Evolutionary conservation across 306 rosid species (phyloP).

Genomic region (Quercus mongolica): DNA sequence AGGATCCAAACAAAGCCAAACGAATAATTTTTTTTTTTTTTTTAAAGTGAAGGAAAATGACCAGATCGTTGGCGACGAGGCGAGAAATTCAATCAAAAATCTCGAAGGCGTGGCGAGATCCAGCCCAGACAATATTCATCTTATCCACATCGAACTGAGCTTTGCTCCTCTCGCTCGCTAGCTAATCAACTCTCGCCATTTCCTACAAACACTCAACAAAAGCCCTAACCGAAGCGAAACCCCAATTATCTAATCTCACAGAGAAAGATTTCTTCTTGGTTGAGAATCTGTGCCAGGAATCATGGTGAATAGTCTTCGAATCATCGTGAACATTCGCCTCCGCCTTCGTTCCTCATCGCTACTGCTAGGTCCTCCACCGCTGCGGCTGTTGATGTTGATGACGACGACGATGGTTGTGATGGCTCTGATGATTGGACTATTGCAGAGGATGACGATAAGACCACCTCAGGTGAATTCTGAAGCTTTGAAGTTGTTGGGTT

Average conservation of each 20-base stretch:
- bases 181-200: constrained; percentile 68
- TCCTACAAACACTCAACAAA: not conserved
- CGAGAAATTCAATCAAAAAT: constrained; percentile 78
- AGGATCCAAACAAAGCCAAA: constrained; percentile 3
- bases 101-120: constrained; percentile 59
- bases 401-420: constrained; percentile 41
- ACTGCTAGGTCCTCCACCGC: constrained; percentile 69
- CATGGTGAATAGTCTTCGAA: constrained; percentile 86
- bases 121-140: constrained; percentile 89
- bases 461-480: constrained; percentile 72
- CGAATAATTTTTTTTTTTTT: no score
- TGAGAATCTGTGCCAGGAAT: constrained; percentile 97
- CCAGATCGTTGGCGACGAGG: constrained; percentile 86
- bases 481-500: no score
- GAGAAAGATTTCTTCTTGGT: constrained; percentile 80
- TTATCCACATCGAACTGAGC: constrained; percentile 72
- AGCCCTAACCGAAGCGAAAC: constrained; percentile 24
- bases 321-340: constrained; percentile 65
- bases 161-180: constrained; percentile 63
- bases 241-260: constrained; percentile 50
- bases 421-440: constrained; percentile 44
- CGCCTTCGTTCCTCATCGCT: constrained; percentile 54
- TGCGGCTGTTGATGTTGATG: constrained; percentile 43
- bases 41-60: constrained; percentile 7
- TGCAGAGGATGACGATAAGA: constrained; percentile 56